Base-by-base conservation (phyloP, 257 asterid species). In the Agastache rugosa region DNA sequence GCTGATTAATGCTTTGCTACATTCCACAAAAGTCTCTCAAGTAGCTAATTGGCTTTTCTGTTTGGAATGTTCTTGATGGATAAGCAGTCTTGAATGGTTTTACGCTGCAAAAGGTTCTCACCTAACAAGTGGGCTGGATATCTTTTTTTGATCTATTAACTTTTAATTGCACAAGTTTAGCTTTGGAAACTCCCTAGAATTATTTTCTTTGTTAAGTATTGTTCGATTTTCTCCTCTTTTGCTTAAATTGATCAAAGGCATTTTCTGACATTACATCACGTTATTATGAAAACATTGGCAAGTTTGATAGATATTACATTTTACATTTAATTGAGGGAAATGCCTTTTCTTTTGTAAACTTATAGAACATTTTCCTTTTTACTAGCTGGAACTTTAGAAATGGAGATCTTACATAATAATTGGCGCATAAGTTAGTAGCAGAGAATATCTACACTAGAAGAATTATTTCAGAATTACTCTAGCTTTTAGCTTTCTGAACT, bases 61-160 rank as follows among this genome's bases (percentile, higher is more conserved):
- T 69, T 4, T 34, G 27, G 39, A 53, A 69, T 55, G 42, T 68
- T 37, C 4, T 59, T 72, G 69, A 58, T 58, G 14, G 44, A 77
- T 50, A 8, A 22, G 25, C 50, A 27, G 16, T 47, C 42, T 59
- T 44, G 15, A 37, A 53, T 56, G 20, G 12, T 31, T 71, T 75
- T 58, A 42, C 29, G 29, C 19, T 51, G 42, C 41, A 51, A 47
- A 64, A 39, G 22, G 17, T 23, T 61, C 17, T 14, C 19, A 16
- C 6, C 14, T 74, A 23, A 42, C 23, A 47, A 44, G 14, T 23
- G 51, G 20, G 63, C 23, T 14, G 63, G 20, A n/a, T n/a, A n/a
- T n/a, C n/a, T n/a, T n/a, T n/a, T n/a, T n/a, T n/a, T 53, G 64
- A 20, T 19, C 1, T 37, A 15, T 35, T 3, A 54, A 15, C 39